Base-by-base conservation (phyloP, 306 rosid genomes). In the Sechiopsis laciniata region DNA sequence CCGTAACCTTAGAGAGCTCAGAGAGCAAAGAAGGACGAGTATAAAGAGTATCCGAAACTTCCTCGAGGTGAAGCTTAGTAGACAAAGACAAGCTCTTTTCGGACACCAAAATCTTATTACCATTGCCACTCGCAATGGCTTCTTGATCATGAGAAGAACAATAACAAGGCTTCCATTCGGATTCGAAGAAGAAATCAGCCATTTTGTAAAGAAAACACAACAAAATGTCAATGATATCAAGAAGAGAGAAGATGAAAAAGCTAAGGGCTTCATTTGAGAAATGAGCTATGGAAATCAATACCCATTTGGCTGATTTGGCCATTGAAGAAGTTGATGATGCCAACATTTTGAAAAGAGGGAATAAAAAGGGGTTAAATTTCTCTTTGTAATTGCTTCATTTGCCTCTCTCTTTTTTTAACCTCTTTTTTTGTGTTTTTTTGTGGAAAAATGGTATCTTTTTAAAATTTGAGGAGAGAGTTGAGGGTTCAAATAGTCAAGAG, bases 41-140 rank as follows among this genome's bases (percentile, higher is more conserved):
- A 46, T 85, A 91, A 7, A 95, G 95, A 3, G 99, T 95, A 55
- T 91, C 95, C 0, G 99, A 95, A 57, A 95, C 90, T 73, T 95
- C 97, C 73, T 91, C 99, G 2, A 95, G 64, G 8, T 80, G 88
- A 6, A 95, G 82, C 74, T 82, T 91, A 0, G 80, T 82, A 0
- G 95, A 87, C 37, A 78, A 84, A 0, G 96, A 88, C 73, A 89
- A 91, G 1, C 91, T 96, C 71, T 91, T 83, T 37, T 95, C 91
- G 0, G 97, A 91, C 2, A 94, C 92, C 85, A 91, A 80, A 84
- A 95, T 89, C 76, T 89, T 84, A 2, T 63, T 16, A 2, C 96
- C 99, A n/a, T 92, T 65, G 61, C 82, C 70, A 0, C 40, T 48
- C 5, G 91, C 76, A 26, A 87, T 91, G 81, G 85, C 92, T 51